phyloP scores from a whole-genome alignment of 495 filamentous ascomycete genomes.

The Neurospora sp. region DNA sequence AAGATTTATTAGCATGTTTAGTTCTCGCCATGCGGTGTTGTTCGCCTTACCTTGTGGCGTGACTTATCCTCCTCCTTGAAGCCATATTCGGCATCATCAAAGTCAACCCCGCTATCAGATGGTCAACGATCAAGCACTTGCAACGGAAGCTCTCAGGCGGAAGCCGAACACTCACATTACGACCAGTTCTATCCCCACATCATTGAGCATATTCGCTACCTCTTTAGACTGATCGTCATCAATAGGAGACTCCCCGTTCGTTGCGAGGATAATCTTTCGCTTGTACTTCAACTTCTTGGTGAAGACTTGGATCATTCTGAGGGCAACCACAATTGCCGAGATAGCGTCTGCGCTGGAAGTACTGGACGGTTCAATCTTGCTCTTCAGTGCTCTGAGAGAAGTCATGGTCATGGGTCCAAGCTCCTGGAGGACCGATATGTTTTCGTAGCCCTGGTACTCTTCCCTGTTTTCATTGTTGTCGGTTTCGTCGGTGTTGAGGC shows the following conservation, averaged over 20 bases:
- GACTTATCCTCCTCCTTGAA: slow-evolving; percentile 90
- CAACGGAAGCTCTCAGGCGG: background rate
- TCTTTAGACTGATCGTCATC: slow-evolving; percentile 55
- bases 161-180: slow-evolving; percentile 52
- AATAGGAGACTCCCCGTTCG: slow-evolving; percentile 63
- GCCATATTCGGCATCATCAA: slow-evolving; percentile 85
- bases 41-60: slow-evolving; percentile 44
- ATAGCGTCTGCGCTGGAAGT: slow-evolving; percentile 60
- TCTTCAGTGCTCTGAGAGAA: slow-evolving; percentile 53
- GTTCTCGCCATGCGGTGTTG: background rate
- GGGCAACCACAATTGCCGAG: slow-evolving; percentile 74
- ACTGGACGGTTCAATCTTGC: slow-evolving; percentile 53
- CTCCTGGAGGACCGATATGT: slow-evolving; percentile 65
- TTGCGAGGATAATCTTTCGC: slow-evolving; percentile 73
- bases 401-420: slow-evolving; percentile 65
- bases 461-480: slow-evolving; percentile 49
- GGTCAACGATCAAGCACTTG: background rate
- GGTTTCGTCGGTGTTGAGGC: slow-evolving; percentile 71
- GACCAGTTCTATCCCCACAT: slow-evolving; percentile 63
- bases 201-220: slow-evolving; percentile 61
- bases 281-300: slow-evolving; percentile 88
- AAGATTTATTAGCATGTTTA: background rate
- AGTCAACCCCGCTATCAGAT: slow-evolving; percentile 67
- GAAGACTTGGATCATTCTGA: slow-evolving; percentile 71
- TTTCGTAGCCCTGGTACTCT: slow-evolving; percentile 54